Percentiles rank a stretch among this genome's conserved stretches.
phyloP scores from a whole-genome alignment of 345 rosid genomes.

The Camelina hispida region DNA sequence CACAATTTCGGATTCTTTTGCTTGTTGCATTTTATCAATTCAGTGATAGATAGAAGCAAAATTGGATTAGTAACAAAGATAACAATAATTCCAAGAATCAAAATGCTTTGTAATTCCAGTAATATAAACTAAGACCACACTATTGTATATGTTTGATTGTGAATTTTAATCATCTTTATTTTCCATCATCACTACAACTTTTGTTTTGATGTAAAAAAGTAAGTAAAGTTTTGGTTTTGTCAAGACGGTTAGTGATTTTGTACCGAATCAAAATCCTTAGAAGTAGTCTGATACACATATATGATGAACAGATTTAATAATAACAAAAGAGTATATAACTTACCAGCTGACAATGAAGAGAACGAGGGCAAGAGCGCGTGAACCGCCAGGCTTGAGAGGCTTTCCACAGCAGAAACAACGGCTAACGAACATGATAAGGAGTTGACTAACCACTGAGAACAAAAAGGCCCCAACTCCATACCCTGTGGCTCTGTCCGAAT shows the following conservation, averaged over 20 bases:
- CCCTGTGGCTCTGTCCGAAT: constrained; percentile 90
- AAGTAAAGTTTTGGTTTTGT: background rate
- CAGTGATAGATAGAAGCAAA: constrained; percentile 9
- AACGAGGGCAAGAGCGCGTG: constrained; percentile 83
- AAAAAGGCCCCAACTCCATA: constrained; percentile 87
- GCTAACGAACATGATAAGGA: constrained; percentile 79
- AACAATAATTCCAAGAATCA: background rate
- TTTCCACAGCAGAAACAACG: constrained; percentile 97
- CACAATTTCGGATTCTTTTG: background rate
- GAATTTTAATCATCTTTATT: constrained; percentile 11
- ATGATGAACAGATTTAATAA: background rate
- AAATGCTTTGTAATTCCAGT: background rate
- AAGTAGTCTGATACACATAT: background rate
- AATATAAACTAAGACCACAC: background rate
- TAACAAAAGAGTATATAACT: background rate
- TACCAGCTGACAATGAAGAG: constrained; percentile 94
- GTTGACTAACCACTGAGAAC: constrained; percentile 79
- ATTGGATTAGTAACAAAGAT: background rate
- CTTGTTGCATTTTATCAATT: background rate
- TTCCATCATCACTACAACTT: background rate
- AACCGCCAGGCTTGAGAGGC: constrained; percentile 81
- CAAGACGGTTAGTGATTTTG: background rate
- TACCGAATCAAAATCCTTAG: background rate
- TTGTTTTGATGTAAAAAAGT: background rate
- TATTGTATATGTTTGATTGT: background rate